Evolutionary conservation across 2,329 filamentous ascomycete genomes (phyloP).

Genomic region (Fusarium xylarioides): DNA sequence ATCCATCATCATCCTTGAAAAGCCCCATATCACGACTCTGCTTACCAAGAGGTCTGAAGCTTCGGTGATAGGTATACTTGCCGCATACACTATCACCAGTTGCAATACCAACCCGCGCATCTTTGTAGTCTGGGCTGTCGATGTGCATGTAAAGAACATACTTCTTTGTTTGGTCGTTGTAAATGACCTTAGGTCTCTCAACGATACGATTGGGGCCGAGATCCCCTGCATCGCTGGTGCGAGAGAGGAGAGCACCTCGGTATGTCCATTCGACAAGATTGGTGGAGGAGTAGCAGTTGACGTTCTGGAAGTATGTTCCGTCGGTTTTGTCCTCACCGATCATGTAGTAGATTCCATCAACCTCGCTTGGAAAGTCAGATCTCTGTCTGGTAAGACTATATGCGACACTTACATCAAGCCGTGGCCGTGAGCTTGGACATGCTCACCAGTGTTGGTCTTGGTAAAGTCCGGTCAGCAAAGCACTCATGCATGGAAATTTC

Average conservation of each 20-base stretch:
- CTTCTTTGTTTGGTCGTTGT: constrained; percentile 68
- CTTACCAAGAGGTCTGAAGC: constrained; percentile 48
- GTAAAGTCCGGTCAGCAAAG: fast-evolving
- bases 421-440: constrained; percentile 73
- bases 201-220: constrained; percentile 70
- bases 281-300: constrained; percentile 73
- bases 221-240: constrained; percentile 56
- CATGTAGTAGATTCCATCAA: constrained; percentile 69
- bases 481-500: fast-evolving
- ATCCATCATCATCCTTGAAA: constrained; percentile 69
- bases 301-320: constrained; percentile 68
- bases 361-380: constrained; percentile 36
- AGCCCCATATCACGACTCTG: constrained; percentile 66
- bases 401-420: constrained; percentile 61
- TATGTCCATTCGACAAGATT: constrained; percentile 72
- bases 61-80: constrained; percentile 55
- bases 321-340: constrained; percentile 75
- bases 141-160: constrained; percentile 79
- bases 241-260: constrained; percentile 66
- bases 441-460: constrained; percentile 57
- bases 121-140: constrained; percentile 67
- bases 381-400: fast-evolving
- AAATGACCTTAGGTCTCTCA: constrained; percentile 74
- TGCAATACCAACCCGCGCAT: constrained; percentile 72
- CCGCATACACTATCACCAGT: constrained; percentile 68